Conservation (phyloP, 148 eudicot genomes). For the Tetragonia tetragonoides region DNA sequence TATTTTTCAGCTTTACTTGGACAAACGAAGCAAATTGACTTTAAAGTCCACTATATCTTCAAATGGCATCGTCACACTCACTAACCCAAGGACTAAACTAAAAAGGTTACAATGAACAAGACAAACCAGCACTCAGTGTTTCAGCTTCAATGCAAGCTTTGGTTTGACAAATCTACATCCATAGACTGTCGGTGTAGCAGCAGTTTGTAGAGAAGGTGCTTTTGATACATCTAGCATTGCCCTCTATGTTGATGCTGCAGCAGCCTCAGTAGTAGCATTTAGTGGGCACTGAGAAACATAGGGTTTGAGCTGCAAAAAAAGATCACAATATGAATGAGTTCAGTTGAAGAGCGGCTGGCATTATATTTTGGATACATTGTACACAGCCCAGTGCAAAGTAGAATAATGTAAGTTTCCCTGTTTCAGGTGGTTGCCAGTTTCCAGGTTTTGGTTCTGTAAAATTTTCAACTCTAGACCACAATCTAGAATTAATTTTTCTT, state of each 20-base stretch:
- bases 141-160: neutral
- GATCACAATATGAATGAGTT: neutral
- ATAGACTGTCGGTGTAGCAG: neutral
- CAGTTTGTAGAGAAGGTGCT: neutral
- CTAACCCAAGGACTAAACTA: constrained; percentile 1
- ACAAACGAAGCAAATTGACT: neutral
- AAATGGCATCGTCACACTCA: neutral
- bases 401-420: neutral
- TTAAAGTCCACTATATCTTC: neutral
- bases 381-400: neutral
- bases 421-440: too few relatives aligned
- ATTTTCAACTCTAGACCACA: too few relatives aligned
- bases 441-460: too few relatives aligned
- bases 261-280: constrained; percentile 32
- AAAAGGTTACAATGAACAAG: neutral
- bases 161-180: neutral
- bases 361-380: neutral
- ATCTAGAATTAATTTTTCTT: too few relatives aligned
- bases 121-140: neutral
- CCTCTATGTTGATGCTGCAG: constrained; percentile 26
- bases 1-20: too few relatives aligned
- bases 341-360: neutral
- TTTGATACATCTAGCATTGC: neutral
- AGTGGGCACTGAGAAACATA: constrained; percentile 49
- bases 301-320: constrained; percentile 47